These are phyloP conservation scores for Barnettozyma sucrosica DNA, from an alignment of 805 yeast species.

Conservation along the genomic window DNA sequence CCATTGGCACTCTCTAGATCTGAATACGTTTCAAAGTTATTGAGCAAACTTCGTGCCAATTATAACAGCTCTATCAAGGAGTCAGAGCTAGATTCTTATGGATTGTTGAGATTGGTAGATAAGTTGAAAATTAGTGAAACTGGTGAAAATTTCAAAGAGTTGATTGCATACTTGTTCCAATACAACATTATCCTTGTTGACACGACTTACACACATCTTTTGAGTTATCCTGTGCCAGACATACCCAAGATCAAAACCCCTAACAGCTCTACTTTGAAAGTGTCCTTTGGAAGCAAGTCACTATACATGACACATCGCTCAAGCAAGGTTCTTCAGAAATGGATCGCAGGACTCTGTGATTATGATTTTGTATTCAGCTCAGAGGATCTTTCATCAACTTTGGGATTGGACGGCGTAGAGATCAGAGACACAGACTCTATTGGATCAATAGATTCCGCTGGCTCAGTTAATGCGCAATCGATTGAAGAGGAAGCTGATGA, in stretches of 20 bases:
- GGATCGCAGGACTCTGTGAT: slow-evolving; percentile 36
- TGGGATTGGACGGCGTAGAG: slow-evolving; percentile 16
- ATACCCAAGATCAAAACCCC: slow-evolving; percentile 17
- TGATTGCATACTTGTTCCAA: slow-evolving; percentile 32
- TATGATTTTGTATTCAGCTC: slow-evolving; percentile 27
- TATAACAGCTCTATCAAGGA: slow-evolving; percentile 19
- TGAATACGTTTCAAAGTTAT: slow-evolving; percentile 13
- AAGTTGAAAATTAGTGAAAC: slow-evolving; percentile 27
- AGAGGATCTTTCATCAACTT: slow-evolving; percentile 27
- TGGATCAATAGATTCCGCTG: background rate
- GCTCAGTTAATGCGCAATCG: background rate
- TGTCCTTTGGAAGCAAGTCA: slow-evolving; percentile 12
- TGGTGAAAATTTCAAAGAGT: slow-evolving; percentile 21
- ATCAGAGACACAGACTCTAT: slow-evolving; percentile 14
- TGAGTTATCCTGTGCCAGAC: slow-evolving; percentile 5
- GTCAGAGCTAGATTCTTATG: slow-evolving; percentile 29
- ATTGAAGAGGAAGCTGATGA: background rate
- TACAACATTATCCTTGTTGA: slow-evolving; percentile 15
- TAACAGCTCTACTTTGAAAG: slow-evolving; percentile 18
- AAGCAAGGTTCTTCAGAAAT: slow-evolving; percentile 31
- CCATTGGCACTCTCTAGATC: slow-evolving; percentile 19
- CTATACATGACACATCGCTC: slow-evolving; percentile 26
- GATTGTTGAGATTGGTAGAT: slow-evolving; percentile 33
- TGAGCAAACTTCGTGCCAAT: slow-evolving; percentile 9
- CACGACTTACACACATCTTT: slow-evolving; percentile 7